Evolutionary conservation across 2,329 filamentous ascomycete species (phyloP).

Genomic region (Paramyrothecium roridum): DNA sequence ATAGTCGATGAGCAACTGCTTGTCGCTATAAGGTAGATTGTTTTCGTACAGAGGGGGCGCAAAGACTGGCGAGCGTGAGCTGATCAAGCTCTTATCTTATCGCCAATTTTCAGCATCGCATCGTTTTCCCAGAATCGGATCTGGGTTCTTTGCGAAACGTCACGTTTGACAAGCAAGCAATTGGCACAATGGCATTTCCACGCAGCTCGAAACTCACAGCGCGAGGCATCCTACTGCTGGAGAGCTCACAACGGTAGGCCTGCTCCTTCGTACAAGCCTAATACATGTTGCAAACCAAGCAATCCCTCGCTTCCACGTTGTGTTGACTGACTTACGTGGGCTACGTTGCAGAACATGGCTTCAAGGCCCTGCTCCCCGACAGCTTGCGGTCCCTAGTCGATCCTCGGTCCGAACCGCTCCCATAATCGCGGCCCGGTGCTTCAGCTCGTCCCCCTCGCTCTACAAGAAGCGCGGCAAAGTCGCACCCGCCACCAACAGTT

Average conservation of each 20-base stretch:
- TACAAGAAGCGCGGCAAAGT: conserved; percentile 35
- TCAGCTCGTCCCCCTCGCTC: conserved; percentile 23
- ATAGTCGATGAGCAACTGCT: too few species aligned
- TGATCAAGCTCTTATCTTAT: conserved; percentile 21
- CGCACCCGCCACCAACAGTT: conserved; percentile 24
- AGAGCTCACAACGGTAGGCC: neutral
- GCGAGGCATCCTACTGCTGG: neutral
- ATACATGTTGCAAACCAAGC: too few species aligned
- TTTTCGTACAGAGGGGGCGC: too few species aligned
- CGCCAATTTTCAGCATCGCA: conserved; percentile 2
- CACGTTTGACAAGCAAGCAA: neutral
- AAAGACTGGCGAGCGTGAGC: too few species aligned
- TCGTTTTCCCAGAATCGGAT: too few species aligned
- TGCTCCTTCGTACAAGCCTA: too few species aligned
- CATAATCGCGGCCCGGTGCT: conserved; percentile 15
- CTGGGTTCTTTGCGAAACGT: too few species aligned
- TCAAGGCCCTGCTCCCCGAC: too few species aligned
- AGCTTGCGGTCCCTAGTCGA: neutral
- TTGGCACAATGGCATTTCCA: neutral
- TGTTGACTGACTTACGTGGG: too few species aligned
- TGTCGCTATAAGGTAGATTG: too few species aligned
- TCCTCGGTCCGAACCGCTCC: neutral
- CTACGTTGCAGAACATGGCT: too few species aligned
- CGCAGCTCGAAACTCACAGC: neutral
- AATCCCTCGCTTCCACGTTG: too few species aligned